Conservation (phyloP, 306 rosid species). For the barrel medic (Medicago truncatula) region DNA sequence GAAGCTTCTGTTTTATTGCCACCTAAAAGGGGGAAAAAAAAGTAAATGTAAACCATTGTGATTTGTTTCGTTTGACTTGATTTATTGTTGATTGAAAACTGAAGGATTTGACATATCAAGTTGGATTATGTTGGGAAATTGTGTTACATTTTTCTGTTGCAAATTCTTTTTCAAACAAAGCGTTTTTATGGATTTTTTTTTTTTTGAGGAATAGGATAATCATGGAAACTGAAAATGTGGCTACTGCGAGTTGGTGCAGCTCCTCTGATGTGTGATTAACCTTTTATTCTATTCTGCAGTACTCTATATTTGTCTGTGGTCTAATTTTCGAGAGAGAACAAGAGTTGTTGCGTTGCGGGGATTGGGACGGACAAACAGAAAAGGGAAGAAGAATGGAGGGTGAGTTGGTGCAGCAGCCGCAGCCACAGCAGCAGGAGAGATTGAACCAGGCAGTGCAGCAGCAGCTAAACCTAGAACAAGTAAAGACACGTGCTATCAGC, state of each 20-base stretch:
- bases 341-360: too few relatives aligned
- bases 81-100: not conserved
- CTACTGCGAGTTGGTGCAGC: constrained; percentile 93
- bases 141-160: constrained; percentile 21
- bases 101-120: constrained; percentile 41
- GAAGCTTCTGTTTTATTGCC: too few relatives aligned
- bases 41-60: too few relatives aligned
- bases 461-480: constrained; percentile 80
- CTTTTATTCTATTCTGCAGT: not conserved
- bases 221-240: constrained; percentile 95
- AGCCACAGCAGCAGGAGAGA: constrained; percentile 53
- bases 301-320: not conserved
- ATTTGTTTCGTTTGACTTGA: too few relatives aligned
- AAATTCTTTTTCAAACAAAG: constrained; percentile 1
- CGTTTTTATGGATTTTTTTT: not conserved
- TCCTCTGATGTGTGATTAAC: constrained; percentile 46
- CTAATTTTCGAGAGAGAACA: not conserved
- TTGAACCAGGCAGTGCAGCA: constrained; percentile 83
- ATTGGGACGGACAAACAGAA: too few relatives aligned
- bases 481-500: constrained; percentile 77
- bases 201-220: constrained; percentile 49
- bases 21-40: too few relatives aligned
- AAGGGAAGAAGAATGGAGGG: constrained; percentile 54
- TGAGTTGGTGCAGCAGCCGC: constrained; percentile 35
- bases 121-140: constrained; percentile 10